Evolutionary conservation across 352 stramenopile species (phyloP), one percentile per base, ranked within the genome.

Genomic region (Phytopythium mirpurense): DNA sequence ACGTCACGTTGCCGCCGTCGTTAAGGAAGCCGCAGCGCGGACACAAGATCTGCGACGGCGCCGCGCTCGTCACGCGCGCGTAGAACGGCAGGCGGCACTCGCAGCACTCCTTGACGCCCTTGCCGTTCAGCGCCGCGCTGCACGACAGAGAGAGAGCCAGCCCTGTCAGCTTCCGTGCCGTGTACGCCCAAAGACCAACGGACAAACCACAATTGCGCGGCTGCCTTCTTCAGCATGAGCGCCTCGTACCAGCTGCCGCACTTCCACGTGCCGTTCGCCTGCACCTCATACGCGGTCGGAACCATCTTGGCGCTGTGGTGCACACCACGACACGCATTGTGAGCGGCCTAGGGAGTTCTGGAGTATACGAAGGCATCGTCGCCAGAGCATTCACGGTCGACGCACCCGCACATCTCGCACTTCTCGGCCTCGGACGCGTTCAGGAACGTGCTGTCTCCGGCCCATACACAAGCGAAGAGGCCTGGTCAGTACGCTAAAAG

Each of bases 371-470:
- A n/a, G n/a, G n/a, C n/a, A n/a, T n/a, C n/a, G n/a, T n/a, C n/a
- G n/a, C n/a, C n/a, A n/a, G n/a, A n/a, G n/a, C n/a, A n/a, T n/a
- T n/a, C n/a, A n/a, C n/a, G n/a, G n/a, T n/a, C 1, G 10, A 70
- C 72, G 34, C 66, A 90, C 78, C 74, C 80, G 51, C 83, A 93
- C 72, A 93, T 86, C 43, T 62, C 78, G 52, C 83, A 93, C 26
- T 54, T 60, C 0, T 63, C 75, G 38, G 72, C 68, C 32, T 83
- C 70, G 12, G 68, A 54, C 2, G 63, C 57, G 43, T 91, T 93
- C 43, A 93, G 63, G 44, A 83, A 91, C 36, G 78, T 90, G 54
- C 82, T 90, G 51, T 21, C 12, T 36, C 14, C 24, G 21, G 40
- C 1, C 32, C 14, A 43, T 7, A 10, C 29, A 9, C 29, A 9